Evolutionary conservation across 176 grass and related monocot species (phyloP), one percentile per base, ranked within the genome.

Genomic region (Rhynchospora tenuis): DNA sequence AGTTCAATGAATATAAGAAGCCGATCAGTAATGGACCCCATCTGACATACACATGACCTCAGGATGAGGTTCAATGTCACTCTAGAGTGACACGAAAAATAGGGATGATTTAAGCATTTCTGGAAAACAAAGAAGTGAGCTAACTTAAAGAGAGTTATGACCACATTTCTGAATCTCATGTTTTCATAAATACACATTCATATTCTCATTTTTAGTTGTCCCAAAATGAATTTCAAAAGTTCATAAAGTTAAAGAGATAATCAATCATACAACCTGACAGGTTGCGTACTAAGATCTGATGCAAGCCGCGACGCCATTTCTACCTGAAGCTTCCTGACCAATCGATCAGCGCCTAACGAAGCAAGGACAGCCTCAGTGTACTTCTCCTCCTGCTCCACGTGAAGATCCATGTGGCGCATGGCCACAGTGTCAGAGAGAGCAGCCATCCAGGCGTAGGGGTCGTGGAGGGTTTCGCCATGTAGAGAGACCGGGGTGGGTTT

Each of bases 361-460:
- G 89, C 86, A 44, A 98, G 80, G 79, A 87, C 91, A n/a, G 95
- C 95, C 73, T 95, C 95, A 27, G 87, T 62, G 88, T 98, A 98
- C 82, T 86, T 95, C 89, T 98, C 92, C 88, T 98, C 92, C 50
- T 94, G 90, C 86, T 98, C 92, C 89, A 98, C 90, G 89, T 89
- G 89, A 1, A 94, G 62, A 59, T 93, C 95, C 95, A 98, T 98
- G 92, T 98, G 95, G 82, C 92, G 95, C 95, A 95, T 98, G 59
- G 95, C 87, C 29, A 94, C 92, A 63, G 87, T 57, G 86, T 98
- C 91, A 48, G 91, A 86, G 27, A 96, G 91, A n/a, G 89, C 72
- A 3, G 88, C 82, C 93, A 96, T 93, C 91, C 91, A 96, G 5
- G 86, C 79, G 69, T 93, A 96, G 86, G 83, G 88, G 69, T 96